Evolutionary conservation across 1,284 basidiomycete species (phyloP).

Genomic region (Puccinia novopanici): DNA sequence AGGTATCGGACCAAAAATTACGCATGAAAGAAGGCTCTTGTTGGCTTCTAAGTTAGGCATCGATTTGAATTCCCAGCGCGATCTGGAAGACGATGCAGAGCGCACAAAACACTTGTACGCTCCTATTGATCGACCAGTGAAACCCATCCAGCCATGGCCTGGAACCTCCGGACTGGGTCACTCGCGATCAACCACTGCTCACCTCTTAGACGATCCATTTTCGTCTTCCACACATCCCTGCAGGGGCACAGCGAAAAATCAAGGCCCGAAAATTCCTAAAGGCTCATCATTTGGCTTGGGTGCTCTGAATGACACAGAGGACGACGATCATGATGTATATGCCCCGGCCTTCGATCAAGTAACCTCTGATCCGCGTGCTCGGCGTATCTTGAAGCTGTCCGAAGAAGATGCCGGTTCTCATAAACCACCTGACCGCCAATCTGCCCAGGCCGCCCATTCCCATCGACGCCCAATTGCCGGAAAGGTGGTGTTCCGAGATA

Average conservation of each 20-base stretch:
- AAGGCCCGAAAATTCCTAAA: conserved; percentile 38
- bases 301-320: conserved; percentile 47
- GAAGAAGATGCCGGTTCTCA: conserved; percentile 16
- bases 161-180: conserved; percentile 79
- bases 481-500: conserved; percentile 59
- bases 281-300: conserved; percentile 47
- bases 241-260: neutral
- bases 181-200: conserved; percentile 52
- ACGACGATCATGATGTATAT: conserved; percentile 49
- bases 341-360: conserved; percentile 27
- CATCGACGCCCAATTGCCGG: conserved; percentile 43
- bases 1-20: conserved; percentile 87
- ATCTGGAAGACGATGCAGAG: conserved; percentile 67
- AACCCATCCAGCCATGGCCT: conserved; percentile 70
- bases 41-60: conserved; percentile 61
- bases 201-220: neutral
- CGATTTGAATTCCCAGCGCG: conserved; percentile 52
- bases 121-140: conserved; percentile 73
- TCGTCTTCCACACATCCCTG: neutral
- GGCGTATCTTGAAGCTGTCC: conserved; percentile 27
- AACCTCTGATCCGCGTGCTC: conserved; percentile 40
- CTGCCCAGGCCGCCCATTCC: conserved; percentile 30
- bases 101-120: conserved; percentile 82
- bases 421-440: neutral
- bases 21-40: conserved; percentile 71